These are phyloP conservation scores for Penicillium sp. DNA, from an alignment of 2,329 filamentous ascomycete species.

Conservation along the genomic window DNA sequence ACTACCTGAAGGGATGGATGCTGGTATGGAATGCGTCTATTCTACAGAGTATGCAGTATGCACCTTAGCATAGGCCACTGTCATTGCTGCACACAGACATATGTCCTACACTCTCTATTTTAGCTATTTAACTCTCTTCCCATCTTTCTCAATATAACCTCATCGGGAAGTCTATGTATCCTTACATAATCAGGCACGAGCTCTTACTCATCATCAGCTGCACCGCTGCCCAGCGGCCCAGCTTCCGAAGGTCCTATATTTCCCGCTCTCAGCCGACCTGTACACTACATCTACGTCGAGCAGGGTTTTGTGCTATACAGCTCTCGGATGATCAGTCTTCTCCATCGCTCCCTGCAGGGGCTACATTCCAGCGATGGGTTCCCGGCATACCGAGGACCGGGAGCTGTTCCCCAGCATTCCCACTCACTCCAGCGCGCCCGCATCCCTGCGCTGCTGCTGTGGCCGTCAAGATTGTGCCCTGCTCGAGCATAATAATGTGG, in stretches of 20 bases:
- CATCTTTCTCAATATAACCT: neutral
- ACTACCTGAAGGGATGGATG: neutral
- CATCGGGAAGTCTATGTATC: neutral
- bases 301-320: slow-evolving; percentile 4
- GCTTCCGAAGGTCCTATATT: no score
- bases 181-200: slow-evolving; percentile 3
- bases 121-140: neutral
- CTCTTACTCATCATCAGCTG: neutral
- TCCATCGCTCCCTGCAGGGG: slow-evolving; percentile 21
- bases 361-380: slow-evolving; percentile 32
- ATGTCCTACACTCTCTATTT: neutral
- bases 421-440: slow-evolving; percentile 25
- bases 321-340: slow-evolving; percentile 19
- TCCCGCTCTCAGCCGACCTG: neutral
- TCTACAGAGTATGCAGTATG: neutral
- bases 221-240: neutral
- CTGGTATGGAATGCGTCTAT: neutral
- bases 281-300: slow-evolving; percentile 1
- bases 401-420: slow-evolving; percentile 29
- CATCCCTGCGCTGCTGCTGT: slow-evolving; percentile 67
- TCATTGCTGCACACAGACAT: neutral
- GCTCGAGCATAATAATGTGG: slow-evolving; percentile 70
- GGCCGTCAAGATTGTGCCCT: slow-evolving; percentile 72
- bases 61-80: neutral
- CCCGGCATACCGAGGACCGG: slow-evolving; percentile 20